Evolutionary conservation across 352 stramenopile genomes (phyloP), one percentile per base, ranked within the genome.

Genomic region (Blastocystis sp.): DNA sequence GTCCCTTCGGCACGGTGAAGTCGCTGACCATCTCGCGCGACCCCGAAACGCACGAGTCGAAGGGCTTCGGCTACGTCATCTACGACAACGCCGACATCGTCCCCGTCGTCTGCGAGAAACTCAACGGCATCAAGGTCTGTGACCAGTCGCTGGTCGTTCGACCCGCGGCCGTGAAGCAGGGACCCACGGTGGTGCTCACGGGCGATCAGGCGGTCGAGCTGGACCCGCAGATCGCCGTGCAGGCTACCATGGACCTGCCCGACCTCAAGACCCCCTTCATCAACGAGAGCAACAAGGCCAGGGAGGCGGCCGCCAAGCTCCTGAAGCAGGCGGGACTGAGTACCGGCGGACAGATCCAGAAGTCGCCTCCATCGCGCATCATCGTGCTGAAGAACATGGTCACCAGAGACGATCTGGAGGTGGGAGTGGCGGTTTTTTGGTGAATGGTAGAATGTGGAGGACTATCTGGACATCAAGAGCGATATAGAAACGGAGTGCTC

Each of bases 31-130:
- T 94, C 38, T 90, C 93, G 84, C 86, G 90, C 27, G 90, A 93
- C 69, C 89, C 86, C 0, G 75, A 88, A 49, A 91, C 89, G 27
- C 90, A 91, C 54, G 86, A 88, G 87, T 92, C 90, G 56, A 89
- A 89, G 4, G 91, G 90, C 86, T 93, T 94, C 84, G 91, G 91
- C 64, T 94, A 93, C 69, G 91, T 94, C 67, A 93, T 91, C 34
- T 94, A 92, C 88, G 91, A 90, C 49, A 88, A 89, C 16, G 87
- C 87, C 51, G 91, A 91, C 7, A 88, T 91, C 32, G 69, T 81
- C 6, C 27, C 32, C 21, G 4, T 65, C 9, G 69, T 81, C 44
- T 81, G 69, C 53, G 56, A 81, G 69, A 93, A 92, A 89, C 89
- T 90, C 34, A 88, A 89, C 11, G 91, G 90, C 29, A 91, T 94